phyloP scores from a whole-genome alignment of 1,284 basidiomycete species.

The Tetrapyrgos nigripes region DNA sequence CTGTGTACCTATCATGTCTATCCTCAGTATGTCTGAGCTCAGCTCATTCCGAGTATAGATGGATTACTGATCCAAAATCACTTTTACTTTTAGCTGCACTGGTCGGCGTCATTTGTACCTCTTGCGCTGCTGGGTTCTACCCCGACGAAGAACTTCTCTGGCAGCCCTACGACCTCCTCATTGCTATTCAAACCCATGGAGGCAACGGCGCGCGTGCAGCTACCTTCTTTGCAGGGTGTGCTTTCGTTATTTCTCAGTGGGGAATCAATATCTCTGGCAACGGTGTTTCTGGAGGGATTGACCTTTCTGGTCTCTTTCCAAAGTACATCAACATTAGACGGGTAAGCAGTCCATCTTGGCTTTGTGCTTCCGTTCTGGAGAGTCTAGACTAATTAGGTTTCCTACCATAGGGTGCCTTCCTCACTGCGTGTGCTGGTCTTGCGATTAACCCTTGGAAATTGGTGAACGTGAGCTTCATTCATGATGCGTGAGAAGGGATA shows the following conservation, averaged over 20 bases:
- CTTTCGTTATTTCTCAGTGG: slow-evolving; percentile 1
- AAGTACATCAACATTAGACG: not conserved
- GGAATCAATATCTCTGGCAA: slow-evolving; percentile 5
- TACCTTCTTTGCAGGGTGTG: not conserved
- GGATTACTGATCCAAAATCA: no score
- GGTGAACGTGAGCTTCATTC: not conserved
- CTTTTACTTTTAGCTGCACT: not conserved
- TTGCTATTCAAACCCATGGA: slow-evolving; percentile 1
- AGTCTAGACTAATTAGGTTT: not conserved
- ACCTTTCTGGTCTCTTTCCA: not conserved
- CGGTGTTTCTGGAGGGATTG: not conserved
- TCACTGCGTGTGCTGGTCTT: not conserved
- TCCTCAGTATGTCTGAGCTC: not conserved
- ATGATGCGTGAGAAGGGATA: no score
- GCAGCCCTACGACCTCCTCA: slow-evolving; percentile 3
- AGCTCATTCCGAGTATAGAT: not conserved
- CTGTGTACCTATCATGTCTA: slow-evolving; percentile 3
- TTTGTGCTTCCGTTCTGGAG: not conserved
- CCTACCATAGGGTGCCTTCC: not conserved
- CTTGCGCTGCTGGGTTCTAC: slow-evolving; percentile 2
- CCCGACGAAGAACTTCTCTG: slow-evolving; percentile 2
- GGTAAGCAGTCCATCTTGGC: not conserved
- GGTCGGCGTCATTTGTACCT: slow-evolving; percentile 1
- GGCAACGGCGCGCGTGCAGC: not conserved
- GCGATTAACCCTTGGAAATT: slow-evolving; percentile 1